These are phyloP conservation scores for Chionographis japonica DNA, from an alignment of 106 monocot genomes.

Conservation along the genomic window DNA sequence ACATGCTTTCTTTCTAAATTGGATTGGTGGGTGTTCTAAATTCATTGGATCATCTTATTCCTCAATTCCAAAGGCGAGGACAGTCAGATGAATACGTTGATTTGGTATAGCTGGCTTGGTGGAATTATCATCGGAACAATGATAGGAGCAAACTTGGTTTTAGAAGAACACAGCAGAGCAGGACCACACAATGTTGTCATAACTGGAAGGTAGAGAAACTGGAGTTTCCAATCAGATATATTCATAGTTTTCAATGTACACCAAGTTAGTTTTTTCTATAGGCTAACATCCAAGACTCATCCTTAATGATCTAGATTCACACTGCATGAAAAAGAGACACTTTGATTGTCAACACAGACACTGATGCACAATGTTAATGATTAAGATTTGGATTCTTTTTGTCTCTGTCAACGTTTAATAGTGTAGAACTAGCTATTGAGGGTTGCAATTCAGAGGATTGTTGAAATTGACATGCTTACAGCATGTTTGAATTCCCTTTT, in stretches of 20 bases:
- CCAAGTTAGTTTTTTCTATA: too few species aligned
- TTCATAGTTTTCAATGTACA: too few species aligned
- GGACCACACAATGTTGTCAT: slow-evolving; percentile 96
- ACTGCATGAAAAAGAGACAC: too few species aligned
- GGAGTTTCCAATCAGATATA: not conserved
- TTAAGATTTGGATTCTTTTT: too few species aligned
- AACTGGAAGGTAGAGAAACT: slow-evolving; percentile 72
- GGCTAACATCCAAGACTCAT: too few species aligned
- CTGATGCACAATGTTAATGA: too few species aligned
- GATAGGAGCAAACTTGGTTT: slow-evolving; percentile 88
- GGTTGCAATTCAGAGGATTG: not conserved
- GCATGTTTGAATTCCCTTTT: too few species aligned
- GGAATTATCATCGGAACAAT: slow-evolving; percentile 94
- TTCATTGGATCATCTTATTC: not conserved
- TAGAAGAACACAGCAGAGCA: slow-evolving; percentile 91
- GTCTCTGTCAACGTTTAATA: not conserved
- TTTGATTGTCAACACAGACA: too few species aligned
- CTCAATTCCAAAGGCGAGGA: slow-evolving; percentile 61
- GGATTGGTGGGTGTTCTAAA: not conserved
- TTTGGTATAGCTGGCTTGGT: slow-evolving; percentile 99
- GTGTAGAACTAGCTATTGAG: not conserved
- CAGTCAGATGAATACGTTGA: slow-evolving; percentile 79
- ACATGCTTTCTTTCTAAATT: slow-evolving; percentile 1
- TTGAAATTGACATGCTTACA: not conserved
- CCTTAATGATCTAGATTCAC: too few species aligned